Conservation (phyloP, 345 rosid genomes). For the Kandelia obovata region DNA sequence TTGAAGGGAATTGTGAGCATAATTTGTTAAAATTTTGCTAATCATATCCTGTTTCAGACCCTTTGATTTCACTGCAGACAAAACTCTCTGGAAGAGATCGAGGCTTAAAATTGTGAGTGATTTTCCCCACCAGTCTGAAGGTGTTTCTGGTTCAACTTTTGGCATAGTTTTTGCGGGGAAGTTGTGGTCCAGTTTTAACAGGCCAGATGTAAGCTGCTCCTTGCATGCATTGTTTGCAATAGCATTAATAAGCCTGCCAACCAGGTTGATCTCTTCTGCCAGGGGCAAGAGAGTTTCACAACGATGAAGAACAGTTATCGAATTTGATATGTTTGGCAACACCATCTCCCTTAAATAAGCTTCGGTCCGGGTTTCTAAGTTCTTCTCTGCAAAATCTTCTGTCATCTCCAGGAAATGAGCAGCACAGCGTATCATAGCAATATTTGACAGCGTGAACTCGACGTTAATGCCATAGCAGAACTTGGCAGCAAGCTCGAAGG, state of each 20-base stretch:
- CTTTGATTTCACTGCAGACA: constrained; percentile 77
- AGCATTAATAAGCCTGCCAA: constrained; percentile 58
- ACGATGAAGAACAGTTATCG: constrained; percentile 64
- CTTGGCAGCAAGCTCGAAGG: constrained; percentile 94
- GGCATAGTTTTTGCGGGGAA: constrained; percentile 42
- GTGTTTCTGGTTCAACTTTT: constrained; percentile 63
- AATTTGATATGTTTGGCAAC: constrained; percentile 61
- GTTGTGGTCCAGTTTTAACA: constrained; percentile 75
- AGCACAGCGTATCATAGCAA: constrained; percentile 65
- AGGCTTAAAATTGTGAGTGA: constrained; percentile 63
- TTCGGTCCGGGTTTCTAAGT: constrained; percentile 63
- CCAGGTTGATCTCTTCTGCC: constrained; percentile 74
- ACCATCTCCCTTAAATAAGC: constrained; percentile 57
- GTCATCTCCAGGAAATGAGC: constrained; percentile 91
- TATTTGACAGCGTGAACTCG: constrained; percentile 61
- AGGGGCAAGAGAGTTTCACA: constrained; percentile 74
- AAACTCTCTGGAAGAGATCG: constrained; percentile 78
- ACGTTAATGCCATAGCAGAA: constrained; percentile 82
- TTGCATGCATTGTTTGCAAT: constrained; percentile 88
- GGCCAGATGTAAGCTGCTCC: constrained; percentile 94
- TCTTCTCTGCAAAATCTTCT: constrained; percentile 77
- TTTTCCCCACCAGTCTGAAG: constrained; percentile 94
- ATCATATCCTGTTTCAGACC: constrained; percentile 93
- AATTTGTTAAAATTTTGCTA: constrained; percentile 82
- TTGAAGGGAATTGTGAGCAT: constrained; percentile 76